Evolutionary conservation across 2,329 filamentous ascomycete genomes (phyloP).

Genomic region (Aciculosporium take): DNA sequence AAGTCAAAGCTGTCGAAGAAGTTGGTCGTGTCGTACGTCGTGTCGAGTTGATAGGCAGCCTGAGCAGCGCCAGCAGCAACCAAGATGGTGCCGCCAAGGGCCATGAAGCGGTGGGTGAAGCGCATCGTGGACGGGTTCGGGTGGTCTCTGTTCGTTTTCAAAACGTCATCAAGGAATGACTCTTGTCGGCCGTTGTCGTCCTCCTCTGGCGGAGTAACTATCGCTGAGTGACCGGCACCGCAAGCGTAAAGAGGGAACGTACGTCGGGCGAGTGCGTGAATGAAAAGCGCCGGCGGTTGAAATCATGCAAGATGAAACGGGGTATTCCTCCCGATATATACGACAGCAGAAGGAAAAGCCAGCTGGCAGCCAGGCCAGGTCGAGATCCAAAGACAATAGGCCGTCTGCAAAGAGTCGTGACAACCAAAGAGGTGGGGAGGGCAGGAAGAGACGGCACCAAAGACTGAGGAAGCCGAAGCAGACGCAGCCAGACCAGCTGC

Average conservation of each 20-base stretch:
- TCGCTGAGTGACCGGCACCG: constrained; percentile 10
- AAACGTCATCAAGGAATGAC: background rate
- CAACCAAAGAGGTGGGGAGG: background rate
- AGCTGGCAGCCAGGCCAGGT: background rate
- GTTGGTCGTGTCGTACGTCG: constrained; percentile 35
- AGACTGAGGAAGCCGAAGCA: background rate
- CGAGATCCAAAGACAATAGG: constrained; percentile 8
- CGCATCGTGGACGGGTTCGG: constrained; percentile 9
- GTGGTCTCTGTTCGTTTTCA: background rate
- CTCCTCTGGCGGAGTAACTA: background rate
- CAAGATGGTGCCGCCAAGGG: constrained; percentile 17
- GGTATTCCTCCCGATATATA: constrained; percentile 1
- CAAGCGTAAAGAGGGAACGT: constrained; percentile 2
- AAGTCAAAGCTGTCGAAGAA: constrained; percentile 44
- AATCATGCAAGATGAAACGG: background rate
- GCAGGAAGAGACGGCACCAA: constrained; percentile 1
- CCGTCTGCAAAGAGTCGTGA: constrained; percentile 9
- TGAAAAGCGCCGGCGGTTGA: too few relatives aligned
- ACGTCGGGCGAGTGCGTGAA: background rate
- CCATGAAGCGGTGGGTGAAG: constrained; percentile 10
- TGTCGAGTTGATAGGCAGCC: constrained; percentile 30
- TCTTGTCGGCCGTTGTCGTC: background rate
- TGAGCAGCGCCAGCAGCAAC: constrained; percentile 12
- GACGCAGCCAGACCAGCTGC: constrained; percentile 14
- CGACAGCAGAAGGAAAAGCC: background rate